phyloP scores from a whole-genome alignment of 1,284 basidiomycete genomes.

The Cutaneotrichosporon cyanovorans region DNA sequence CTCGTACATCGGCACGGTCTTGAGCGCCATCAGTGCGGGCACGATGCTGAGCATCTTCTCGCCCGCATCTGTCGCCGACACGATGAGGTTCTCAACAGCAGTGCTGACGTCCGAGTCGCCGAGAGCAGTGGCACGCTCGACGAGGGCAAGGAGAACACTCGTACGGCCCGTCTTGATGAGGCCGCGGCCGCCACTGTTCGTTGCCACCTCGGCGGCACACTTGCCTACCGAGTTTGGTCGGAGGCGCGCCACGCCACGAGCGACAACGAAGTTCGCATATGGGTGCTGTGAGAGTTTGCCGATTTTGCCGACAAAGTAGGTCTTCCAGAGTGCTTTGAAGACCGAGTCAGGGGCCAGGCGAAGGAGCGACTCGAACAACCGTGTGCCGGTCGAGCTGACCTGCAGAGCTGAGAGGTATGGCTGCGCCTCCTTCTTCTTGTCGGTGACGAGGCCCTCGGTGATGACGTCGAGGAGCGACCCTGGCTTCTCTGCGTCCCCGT shows the following conservation, averaged over 20 bases:
- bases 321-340: constrained; percentile 63
- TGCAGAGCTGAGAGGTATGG: constrained; percentile 60
- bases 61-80: constrained; percentile 56
- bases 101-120: constrained; percentile 34
- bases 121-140: constrained; percentile 58
- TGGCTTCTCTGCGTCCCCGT: constrained; percentile 53
- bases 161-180: constrained; percentile 54
- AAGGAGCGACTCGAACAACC: constrained; percentile 72
- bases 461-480: constrained; percentile 75
- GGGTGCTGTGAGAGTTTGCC: constrained; percentile 69
- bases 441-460: constrained; percentile 69
- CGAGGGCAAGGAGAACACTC: constrained; percentile 61
- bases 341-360: constrained; percentile 55
- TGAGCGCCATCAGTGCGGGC: constrained; percentile 58
- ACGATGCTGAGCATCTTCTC: constrained; percentile 53
- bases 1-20: constrained; percentile 53
- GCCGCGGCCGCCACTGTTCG: constrained; percentile 48
- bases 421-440: constrained; percentile 32
- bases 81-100: constrained; percentile 53
- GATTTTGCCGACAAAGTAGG: constrained; percentile 67
- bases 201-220: constrained; percentile 57
- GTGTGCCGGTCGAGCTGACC: constrained; percentile 76
- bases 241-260: constrained; percentile 62
- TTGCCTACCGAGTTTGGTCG: constrained; percentile 53
- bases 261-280: constrained; percentile 83